These are phyloP conservation scores for Moesziomyces antarcticus DNA, from an alignment of 1,284 basidiomycete genomes.

Conservation along the genomic window DNA sequence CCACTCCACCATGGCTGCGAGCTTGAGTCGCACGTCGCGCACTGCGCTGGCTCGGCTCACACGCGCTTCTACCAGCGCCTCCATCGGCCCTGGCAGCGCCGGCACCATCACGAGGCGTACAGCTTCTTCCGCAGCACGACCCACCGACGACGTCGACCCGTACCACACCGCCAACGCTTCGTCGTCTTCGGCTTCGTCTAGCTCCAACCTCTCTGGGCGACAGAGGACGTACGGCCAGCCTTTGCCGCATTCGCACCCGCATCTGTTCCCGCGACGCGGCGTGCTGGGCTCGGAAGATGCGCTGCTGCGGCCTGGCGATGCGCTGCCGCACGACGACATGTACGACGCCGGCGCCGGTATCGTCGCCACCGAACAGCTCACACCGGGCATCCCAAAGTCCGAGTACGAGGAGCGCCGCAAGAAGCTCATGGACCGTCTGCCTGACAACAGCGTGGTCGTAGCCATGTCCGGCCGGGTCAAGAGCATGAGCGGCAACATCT, in stretches of 20 bases:
- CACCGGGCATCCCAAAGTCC: conserved; percentile 80
- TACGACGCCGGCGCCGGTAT: conserved; percentile 35
- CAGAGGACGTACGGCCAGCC: conserved; percentile 76
- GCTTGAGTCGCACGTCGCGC: conserved; percentile 5
- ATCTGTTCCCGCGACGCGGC: conserved; percentile 73
- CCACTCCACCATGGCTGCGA: conserved; percentile 10
- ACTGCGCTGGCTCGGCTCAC: conserved; percentile 14
- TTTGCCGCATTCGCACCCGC: conserved; percentile 79
- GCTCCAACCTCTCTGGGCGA: conserved; percentile 5
- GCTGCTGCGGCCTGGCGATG: conserved; percentile 19
- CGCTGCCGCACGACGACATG: conserved; percentile 5
- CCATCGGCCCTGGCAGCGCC: conserved; percentile 1
- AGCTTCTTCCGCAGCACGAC: conserved; percentile 44
- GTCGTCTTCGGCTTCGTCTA: conserved; percentile 13
- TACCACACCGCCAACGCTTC: conserved; percentile 9
- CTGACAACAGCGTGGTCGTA: conserved; percentile 81
- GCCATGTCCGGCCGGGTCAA: conserved; percentile 83
- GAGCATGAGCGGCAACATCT: conserved; percentile 74
- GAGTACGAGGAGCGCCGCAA: conserved; percentile 86
- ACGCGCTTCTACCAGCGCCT: conserved; percentile 4
- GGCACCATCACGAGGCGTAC: conserved; percentile 8
- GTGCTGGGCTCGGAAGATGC: conserved; percentile 45
- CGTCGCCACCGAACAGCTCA: conserved; percentile 74
- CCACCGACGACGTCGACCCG: conserved; percentile 29
- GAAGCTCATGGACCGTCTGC: conserved; percentile 80